Percentiles rank a stretch among this genome's conserved stretches.
Conservation (phyloP, 1,284 basidiomycete genomes). For the Puccinia horiana region DNA sequence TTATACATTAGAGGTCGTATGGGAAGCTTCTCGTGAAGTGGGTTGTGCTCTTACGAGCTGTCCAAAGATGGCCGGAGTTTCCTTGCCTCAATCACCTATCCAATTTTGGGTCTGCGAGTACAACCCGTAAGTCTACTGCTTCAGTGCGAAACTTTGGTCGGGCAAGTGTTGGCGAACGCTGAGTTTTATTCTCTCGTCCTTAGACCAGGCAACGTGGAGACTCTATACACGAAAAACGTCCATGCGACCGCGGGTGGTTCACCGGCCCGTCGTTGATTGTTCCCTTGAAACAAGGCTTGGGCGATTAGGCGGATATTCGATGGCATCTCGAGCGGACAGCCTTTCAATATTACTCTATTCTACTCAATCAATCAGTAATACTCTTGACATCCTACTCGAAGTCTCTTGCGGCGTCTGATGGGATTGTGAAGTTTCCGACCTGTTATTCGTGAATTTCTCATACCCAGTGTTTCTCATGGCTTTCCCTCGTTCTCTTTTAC, state of each 20-base stretch:
- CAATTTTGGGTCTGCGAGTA: conserved; percentile 49
- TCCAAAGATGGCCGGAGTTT: conserved; percentile 17
- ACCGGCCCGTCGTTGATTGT: conserved; percentile 1
- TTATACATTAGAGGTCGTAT: conserved; percentile 46
- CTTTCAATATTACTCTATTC: background rate
- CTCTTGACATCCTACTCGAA: background rate
- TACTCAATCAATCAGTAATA: background rate
- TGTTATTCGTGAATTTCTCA: no score
- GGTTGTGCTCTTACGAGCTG: conserved; percentile 44
- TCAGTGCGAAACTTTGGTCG: background rate
- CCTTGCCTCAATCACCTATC: conserved; percentile 48
- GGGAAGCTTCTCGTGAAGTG: conserved; percentile 18
- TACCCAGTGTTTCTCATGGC: no score
- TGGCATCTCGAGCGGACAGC: background rate
- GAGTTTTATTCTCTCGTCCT: background rate
- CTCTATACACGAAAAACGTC: conserved; percentile 27
- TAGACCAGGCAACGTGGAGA: conserved; percentile 18
- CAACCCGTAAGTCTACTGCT: conserved; percentile 30
- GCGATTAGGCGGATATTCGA: background rate
- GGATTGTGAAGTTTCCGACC: background rate
- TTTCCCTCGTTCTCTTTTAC: no score
- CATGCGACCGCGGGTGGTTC: conserved; percentile 15
- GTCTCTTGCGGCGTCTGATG: background rate
- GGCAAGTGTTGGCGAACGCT: background rate
- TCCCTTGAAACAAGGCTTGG: background rate